Conservation (phyloP, 2,329 filamentous ascomycete genomes). For the Fusarium virguliforme region DNA sequence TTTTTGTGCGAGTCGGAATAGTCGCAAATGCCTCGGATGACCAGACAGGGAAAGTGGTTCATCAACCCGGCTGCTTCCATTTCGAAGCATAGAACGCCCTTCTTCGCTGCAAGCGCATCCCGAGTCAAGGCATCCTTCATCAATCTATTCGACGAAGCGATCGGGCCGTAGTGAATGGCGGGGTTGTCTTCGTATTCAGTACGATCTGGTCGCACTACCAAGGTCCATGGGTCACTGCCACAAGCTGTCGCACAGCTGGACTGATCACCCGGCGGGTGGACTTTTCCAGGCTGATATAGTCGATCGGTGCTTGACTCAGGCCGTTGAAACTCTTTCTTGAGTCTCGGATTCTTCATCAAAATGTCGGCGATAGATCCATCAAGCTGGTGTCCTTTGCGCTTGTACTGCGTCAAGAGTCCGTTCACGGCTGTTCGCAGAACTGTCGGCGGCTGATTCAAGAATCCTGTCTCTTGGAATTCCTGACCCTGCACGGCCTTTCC, state of each 20-base stretch:
- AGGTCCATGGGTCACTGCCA: neutral
- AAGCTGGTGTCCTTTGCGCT: conserved; percentile 16
- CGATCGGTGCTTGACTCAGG: too few relatives aligned
- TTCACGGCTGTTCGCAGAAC: conserved; percentile 4
- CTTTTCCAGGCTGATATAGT: too few relatives aligned
- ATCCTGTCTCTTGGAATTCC: conserved; percentile 27
- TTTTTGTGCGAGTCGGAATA: conserved; percentile 57
- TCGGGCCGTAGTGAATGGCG: conserved; percentile 41
- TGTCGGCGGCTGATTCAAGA: conserved; percentile 38
- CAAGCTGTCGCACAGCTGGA: too few relatives aligned
- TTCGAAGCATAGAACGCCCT: conserved; percentile 15
- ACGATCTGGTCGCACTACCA: conserved; percentile 19
- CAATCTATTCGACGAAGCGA: conserved; percentile 39
- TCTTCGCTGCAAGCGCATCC: conserved; percentile 9
- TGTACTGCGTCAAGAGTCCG: conserved; percentile 7
- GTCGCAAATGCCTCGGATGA: conserved; percentile 57
- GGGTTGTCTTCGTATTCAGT: neutral
- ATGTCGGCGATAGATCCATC: neutral
- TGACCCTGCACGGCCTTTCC: conserved; percentile 45
- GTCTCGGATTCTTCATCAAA: neutral
- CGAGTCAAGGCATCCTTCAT: conserved; percentile 44
- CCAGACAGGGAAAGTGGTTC: conserved; percentile 51
- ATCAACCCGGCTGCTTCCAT: conserved; percentile 1
- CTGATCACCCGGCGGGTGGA: too few relatives aligned
- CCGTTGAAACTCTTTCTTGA: too few relatives aligned